These are phyloP conservation scores for Nakazawaea holstii DNA, from an alignment of 805 yeast species.

Conservation along the genomic window DNA sequence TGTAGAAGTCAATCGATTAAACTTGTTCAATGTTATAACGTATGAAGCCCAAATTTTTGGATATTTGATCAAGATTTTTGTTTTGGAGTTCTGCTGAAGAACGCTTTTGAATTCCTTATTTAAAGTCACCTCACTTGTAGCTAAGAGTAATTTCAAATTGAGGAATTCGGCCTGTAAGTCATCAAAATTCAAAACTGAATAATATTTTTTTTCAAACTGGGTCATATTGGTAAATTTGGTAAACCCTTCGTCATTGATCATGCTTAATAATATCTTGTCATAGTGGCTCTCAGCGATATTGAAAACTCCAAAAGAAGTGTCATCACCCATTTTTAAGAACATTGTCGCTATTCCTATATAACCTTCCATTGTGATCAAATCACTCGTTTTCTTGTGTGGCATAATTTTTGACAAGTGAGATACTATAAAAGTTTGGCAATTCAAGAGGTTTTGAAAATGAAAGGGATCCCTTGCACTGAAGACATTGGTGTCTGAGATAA, in stretches of 20 bases:
- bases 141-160: slow-evolving; percentile 2
- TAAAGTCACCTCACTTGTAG: background rate
- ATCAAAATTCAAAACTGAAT: background rate
- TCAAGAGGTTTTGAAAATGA: background rate
- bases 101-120: background rate
- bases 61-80: background rate
- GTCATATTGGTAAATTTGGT: background rate
- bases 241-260: background rate
- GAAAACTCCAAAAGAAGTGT: background rate
- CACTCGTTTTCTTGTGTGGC: background rate
- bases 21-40: background rate
- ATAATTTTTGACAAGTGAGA: background rate
- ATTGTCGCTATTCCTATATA: slow-evolving; percentile 2
- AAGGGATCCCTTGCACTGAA: background rate
- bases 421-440: background rate
- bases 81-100: background rate
- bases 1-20: background rate
- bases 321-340: background rate
- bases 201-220: background rate
- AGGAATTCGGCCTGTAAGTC: background rate
- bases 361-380: slow-evolving; percentile 5
- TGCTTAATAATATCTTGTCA: background rate
- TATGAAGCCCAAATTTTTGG: slow-evolving; percentile 7
- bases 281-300: background rate
- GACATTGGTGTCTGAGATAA: slow-evolving; percentile 2